A percentile compares a stretch with the other conserved stretches of the same genome.
phyloP scores from a whole-genome alignment of 306 rosid genomes.

The Senna tora region DNA sequence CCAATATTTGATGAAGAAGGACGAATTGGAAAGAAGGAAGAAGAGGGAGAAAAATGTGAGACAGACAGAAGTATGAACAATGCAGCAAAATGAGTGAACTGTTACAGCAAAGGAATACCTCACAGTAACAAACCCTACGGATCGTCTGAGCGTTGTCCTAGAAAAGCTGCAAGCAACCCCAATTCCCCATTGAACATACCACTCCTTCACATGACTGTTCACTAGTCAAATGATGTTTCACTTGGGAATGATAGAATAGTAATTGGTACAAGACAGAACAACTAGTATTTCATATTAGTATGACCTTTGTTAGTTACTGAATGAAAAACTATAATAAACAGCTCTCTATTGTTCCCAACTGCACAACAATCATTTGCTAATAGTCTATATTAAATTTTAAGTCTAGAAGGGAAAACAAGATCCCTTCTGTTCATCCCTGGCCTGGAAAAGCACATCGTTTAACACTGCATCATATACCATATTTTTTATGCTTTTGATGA shows the following conservation, averaged over 20 bases:
- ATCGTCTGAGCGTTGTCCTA: conserved; percentile 34
- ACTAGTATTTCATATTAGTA: too few species aligned
- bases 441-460: neutral
- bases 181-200: conserved; percentile 16
- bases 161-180: conserved; percentile 29
- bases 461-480: neutral
- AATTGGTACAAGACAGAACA: neutral
- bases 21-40: neutral
- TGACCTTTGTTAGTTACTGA: too few species aligned
- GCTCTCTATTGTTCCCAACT: neutral
- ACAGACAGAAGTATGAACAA: conserved; percentile 16
- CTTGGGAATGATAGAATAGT: neutral
- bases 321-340: too few species aligned
- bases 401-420: neutral
- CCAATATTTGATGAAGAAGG: conserved; percentile 21
- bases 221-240: conserved; percentile 10
- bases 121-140: conserved; percentile 39
- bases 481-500: neutral
- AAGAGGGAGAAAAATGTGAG: conserved; percentile 32
- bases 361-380: neutral
- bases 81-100: conserved; percentile 19
- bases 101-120: conserved; percentile 34
- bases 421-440: neutral
- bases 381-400: too few species aligned
- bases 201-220: neutral